Evolutionary conservation across 1,284 basidiomycete genomes (phyloP).

Genomic region (Rhodotorula sp.): DNA sequence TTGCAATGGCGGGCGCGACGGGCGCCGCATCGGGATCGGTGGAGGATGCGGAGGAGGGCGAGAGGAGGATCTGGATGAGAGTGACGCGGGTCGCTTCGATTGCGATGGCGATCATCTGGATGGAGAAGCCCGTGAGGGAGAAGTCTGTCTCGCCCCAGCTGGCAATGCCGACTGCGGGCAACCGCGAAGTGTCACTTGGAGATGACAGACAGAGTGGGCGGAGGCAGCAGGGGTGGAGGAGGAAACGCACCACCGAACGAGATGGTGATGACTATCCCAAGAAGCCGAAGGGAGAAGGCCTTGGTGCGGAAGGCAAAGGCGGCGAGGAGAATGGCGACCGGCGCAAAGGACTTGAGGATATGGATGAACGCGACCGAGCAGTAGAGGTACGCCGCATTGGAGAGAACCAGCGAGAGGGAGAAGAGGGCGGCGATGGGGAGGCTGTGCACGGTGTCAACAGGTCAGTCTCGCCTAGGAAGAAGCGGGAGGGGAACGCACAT

Average conservation of each 20-base stretch:
- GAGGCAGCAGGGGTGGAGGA: not conserved
- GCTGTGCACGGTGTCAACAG: not conserved
- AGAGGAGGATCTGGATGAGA: constrained; percentile 44
- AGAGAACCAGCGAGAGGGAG: constrained; percentile 39
- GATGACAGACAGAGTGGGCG: no score
- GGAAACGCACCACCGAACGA: constrained; percentile 25
- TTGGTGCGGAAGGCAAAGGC: constrained; percentile 41
- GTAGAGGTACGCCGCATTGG: constrained; percentile 37
- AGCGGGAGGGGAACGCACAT: constrained; percentile 18
- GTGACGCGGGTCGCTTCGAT: constrained; percentile 44
- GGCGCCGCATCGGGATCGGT: not conserved
- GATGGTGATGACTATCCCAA: constrained; percentile 39
- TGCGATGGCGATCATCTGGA: constrained; percentile 42
- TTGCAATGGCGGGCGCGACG: not conserved
- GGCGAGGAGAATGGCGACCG: constrained; percentile 41
- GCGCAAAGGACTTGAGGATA: constrained; percentile 41
- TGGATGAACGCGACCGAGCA: constrained; percentile 34
- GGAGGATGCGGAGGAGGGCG: not conserved
- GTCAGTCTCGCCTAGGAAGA: not conserved
- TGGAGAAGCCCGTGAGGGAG: constrained; percentile 31
- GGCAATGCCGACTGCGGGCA: constrained; percentile 31
- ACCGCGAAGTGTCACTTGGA: not conserved
- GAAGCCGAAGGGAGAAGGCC: constrained; percentile 21
- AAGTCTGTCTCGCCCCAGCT: constrained; percentile 36
- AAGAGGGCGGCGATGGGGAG: constrained; percentile 41